Evolutionary conservation across 2,329 filamentous ascomycete species (phyloP).

Genomic region (Dothistroma septosporum): DNA sequence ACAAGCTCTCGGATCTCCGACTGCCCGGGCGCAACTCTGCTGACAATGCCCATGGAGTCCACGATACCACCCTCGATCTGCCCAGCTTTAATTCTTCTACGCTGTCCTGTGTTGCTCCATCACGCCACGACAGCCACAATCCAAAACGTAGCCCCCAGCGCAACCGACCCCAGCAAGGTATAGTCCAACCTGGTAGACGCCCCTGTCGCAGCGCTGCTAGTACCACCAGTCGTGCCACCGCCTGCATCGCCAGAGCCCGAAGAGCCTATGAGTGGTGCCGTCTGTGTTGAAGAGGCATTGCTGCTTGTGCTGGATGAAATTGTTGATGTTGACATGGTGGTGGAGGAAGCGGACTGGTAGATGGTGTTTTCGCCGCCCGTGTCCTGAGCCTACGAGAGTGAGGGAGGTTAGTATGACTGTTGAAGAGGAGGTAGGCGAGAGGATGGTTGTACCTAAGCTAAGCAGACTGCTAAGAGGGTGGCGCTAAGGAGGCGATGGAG

Average conservation of each 20-base stretch:
- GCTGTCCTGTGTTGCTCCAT: neutral
- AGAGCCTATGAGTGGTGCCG: neutral
- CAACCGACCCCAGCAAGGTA: neutral
- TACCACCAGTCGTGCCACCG: neutral
- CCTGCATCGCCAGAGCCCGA: constrained; percentile 1
- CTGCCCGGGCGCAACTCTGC: no score
- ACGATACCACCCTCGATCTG: no score
- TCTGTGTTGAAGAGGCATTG: neutral
- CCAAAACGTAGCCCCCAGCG: neutral
- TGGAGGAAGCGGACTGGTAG: neutral
- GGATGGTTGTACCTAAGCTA: neutral
- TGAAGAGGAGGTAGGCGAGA: neutral
- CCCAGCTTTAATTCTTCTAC: neutral
- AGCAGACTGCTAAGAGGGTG: neutral
- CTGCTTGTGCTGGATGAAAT: neutral
- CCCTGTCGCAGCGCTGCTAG: neutral
- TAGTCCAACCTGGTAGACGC: neutral
- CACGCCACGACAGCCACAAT: neutral
- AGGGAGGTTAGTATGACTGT: neutral
- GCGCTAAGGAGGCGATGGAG: neutral
- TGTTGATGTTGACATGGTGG: neutral
- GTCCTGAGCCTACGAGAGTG: neutral
- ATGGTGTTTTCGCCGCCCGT: neutral
- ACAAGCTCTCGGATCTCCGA: neutral
- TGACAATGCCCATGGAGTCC: no score